phyloP scores from a whole-genome alignment of 2,329 filamentous ascomycete genomes.

The Aureobasidium sp. region DNA sequence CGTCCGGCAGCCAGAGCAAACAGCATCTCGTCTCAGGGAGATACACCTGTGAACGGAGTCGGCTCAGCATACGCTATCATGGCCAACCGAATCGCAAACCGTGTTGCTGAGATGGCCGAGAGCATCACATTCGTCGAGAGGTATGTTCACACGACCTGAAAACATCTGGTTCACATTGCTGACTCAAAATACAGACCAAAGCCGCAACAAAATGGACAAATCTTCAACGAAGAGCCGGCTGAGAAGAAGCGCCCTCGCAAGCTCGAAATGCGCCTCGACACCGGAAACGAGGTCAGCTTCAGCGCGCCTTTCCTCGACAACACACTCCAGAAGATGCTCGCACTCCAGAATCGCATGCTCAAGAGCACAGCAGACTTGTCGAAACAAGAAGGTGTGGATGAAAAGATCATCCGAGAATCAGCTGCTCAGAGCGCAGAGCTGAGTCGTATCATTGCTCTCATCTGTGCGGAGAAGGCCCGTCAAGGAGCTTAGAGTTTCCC shows the following conservation, averaged over 20 bases:
- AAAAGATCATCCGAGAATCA: constrained; percentile 41
- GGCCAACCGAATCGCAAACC: constrained; percentile 41
- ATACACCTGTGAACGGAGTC: constrained; percentile 20
- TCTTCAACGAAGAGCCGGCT: constrained; percentile 18
- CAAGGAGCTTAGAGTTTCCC: constrained; percentile 30
- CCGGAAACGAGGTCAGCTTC: constrained; percentile 34
- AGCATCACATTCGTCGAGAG: constrained; percentile 44
- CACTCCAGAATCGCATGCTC: constrained; percentile 42
- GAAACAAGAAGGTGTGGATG: constrained; percentile 36
- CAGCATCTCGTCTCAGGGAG: constrained; percentile 27
- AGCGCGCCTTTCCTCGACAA: constrained; percentile 47
- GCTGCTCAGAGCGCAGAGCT: constrained; percentile 42
- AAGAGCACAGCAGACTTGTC: constrained; percentile 39
- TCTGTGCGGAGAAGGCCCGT: constrained; percentile 44
- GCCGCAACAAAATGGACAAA: constrained; percentile 16
- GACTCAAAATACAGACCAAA: constrained; percentile 17
- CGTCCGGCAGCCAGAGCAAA: constrained; percentile 12
- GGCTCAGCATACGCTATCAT: constrained; percentile 43
- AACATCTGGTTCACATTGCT: background rate
- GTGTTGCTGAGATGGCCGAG: constrained; percentile 45
- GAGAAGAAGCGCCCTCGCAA: constrained; percentile 39
- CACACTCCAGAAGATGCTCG: constrained; percentile 41
- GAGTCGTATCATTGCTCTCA: constrained; percentile 41
- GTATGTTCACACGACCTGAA: constrained; percentile 12
- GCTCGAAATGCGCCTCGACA: constrained; percentile 40